Base-by-base conservation (phyloP, 345 rosid genomes). In the Lumnitzera racemosa region DNA sequence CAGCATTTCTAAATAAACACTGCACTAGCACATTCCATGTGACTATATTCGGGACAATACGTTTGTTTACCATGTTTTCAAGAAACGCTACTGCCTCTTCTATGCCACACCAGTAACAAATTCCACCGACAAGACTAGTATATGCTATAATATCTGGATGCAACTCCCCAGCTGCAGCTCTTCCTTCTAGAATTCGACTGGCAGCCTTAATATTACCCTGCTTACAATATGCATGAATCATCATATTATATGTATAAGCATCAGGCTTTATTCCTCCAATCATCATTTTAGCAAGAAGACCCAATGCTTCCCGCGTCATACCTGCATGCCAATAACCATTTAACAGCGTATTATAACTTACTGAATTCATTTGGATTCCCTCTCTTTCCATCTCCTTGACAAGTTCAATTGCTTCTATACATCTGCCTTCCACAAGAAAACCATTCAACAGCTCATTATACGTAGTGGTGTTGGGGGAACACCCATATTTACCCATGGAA, bases 371-470 rank as follows among this genome's bases (percentile, higher is more conserved):
- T 55, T 69, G 77, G 29, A 78, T 64, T 49, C 81, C 77, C 49
- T 63, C 74, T 69, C 53, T 65, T 62, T 82, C 77, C 27, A 85
- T 82, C 68, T 81, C 88, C 67, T 54, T 56, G 12, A 79, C 68
- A 56, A 89, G 71, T 69, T 67, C 61, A 54, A 75, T 57, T 54
- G 81, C 84, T 70, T 81, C 81, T 64, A 68, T 63, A 10, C 67
- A 66, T 66, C 77, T 71, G 47, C 79, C 75, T 58, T 49, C 73
- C 70, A 75, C 77, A 52, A 77, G 62, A 46, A 87, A 80, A 51
- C 91, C 91, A 59, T 85, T 77, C 51, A 89, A 51, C 23, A 92
- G 61, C 79, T 85, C 83, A 20, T 92, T 92, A 68, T 81, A 83
- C 48, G 96, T 87, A 49, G 66, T 73, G 64, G 70, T 76, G 72